Percentiles rank a stretch among this genome's conserved stretches.
These are phyloP conservation scores for Odonthalia washingtoniensis DNA, from an alignment of 31 red algal species.

Conservation along the genomic window DNA sequence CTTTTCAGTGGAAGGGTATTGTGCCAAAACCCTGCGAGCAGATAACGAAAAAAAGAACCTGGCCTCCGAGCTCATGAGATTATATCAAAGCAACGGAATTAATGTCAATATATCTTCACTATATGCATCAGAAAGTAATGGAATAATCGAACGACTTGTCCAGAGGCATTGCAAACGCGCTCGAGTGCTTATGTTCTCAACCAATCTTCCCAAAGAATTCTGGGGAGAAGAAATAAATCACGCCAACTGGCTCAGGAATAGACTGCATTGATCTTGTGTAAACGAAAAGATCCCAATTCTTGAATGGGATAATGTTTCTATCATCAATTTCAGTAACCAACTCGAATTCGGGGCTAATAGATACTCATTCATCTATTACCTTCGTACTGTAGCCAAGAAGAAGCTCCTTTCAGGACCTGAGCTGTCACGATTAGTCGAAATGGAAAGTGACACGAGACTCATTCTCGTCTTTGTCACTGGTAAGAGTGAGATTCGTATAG, in stretches of 20 bases:
- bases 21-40: background rate
- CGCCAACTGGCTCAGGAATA: constrained; percentile 52
- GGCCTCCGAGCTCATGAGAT: background rate
- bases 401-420: background rate
- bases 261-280: constrained; percentile 13
- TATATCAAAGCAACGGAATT: background rate
- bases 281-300: constrained; percentile 15
- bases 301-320: constrained; percentile 15
- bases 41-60: constrained; percentile 14
- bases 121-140: constrained; percentile 48
- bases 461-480: constrained; percentile 15
- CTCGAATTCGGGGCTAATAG: background rate
- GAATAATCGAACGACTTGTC: constrained; percentile 40
- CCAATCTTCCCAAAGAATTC: constrained; percentile 23
- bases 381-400: no score
- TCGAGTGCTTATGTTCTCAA: constrained; percentile 38
- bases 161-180: constrained; percentile 53
- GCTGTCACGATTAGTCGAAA: no score
- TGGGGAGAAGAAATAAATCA: constrained; percentile 47
- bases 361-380: constrained; percentile 25
- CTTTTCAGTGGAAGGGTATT: background rate
- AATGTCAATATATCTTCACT: background rate
- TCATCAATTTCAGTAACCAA: background rate
- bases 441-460: no score
- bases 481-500: no score